phyloP scores from a whole-genome alignment of 495 filamentous ascomycete genomes.

The Lophiotrema nucula region DNA sequence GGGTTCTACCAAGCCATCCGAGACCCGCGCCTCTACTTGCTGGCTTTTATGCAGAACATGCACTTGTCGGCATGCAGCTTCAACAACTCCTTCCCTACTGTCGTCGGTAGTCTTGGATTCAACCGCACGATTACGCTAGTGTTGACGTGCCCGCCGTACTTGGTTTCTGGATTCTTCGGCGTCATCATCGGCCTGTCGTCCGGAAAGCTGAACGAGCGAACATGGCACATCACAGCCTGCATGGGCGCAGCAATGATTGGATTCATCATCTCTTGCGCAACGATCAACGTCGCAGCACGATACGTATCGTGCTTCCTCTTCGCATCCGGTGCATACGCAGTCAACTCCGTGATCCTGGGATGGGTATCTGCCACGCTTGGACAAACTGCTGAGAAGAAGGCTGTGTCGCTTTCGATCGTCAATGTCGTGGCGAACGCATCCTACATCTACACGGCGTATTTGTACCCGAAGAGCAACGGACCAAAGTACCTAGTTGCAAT shows the following conservation, averaged over 20 bases:
- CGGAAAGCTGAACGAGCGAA: constrained; percentile 48
- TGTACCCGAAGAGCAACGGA: constrained; percentile 52
- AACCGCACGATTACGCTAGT: constrained; percentile 51
- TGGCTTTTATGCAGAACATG: constrained; percentile 37
- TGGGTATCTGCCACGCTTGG: constrained; percentile 58
- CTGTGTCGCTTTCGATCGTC: constrained; percentile 53
- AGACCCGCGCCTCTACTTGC: constrained; percentile 45
- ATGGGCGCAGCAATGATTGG: constrained; percentile 51
- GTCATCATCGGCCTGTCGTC: constrained; percentile 48
- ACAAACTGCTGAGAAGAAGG: constrained; percentile 48
- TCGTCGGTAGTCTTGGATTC: constrained; percentile 54
- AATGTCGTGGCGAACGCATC: constrained; percentile 55
- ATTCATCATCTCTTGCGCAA: constrained; percentile 49
- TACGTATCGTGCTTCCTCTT: constrained; percentile 55
- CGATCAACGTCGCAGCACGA: constrained; percentile 47
- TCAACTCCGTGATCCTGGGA: constrained; percentile 52
- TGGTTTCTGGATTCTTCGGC: constrained; percentile 47
- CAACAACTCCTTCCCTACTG: constrained; percentile 57
- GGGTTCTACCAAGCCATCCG: constrained; percentile 42
- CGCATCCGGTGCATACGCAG: constrained; percentile 48
- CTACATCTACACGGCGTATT: constrained; percentile 52
- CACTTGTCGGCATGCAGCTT: constrained; percentile 44
- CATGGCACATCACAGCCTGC: constrained; percentile 48
- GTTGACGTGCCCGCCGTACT: constrained; percentile 53
- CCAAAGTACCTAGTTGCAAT: constrained; percentile 51